These are phyloP conservation scores for Wickerhamomyces xylosicus DNA, from an alignment of 805 yeast species.

Conservation along the genomic window DNA sequence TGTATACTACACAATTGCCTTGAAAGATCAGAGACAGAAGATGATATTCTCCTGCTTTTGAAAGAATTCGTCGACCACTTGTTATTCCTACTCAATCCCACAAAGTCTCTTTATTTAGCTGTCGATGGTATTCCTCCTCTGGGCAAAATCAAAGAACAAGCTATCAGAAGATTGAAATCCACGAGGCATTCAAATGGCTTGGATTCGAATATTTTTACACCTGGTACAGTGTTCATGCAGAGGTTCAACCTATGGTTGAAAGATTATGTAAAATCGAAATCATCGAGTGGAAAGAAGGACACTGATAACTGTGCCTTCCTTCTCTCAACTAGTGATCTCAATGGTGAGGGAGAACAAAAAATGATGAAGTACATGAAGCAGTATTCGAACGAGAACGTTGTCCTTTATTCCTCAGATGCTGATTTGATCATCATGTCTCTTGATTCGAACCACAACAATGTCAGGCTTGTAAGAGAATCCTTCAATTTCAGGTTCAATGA, in stretches of 20 bases:
- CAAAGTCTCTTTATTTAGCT: constrained; percentile 76
- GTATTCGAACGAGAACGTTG: constrained; percentile 61
- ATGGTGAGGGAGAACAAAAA: constrained; percentile 97
- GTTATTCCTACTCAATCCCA: constrained; percentile 66
- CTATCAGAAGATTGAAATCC: constrained; percentile 82
- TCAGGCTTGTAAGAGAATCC: constrained; percentile 70
- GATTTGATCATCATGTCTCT: constrained; percentile 87
- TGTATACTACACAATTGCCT: constrained; percentile 86
- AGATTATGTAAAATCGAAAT: constrained; percentile 45
- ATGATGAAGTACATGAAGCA: constrained; percentile 80
- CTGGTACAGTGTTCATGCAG: constrained; percentile 92
- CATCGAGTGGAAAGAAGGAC: constrained; percentile 17
- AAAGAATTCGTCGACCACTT: constrained; percentile 81
- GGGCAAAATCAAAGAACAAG: constrained; percentile 92
- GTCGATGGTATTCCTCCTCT: constrained; percentile 97
- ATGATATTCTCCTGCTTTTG: constrained; percentile 70
- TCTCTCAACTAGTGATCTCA: constrained; percentile 81
- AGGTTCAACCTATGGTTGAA: constrained; percentile 63
- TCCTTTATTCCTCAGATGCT: constrained; percentile 82
- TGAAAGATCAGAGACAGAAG: constrained; percentile 48
- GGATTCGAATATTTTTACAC: constrained; percentile 83
- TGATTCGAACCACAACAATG: constrained; percentile 76
- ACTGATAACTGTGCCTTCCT: constrained; percentile 39
- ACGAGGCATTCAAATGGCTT: constrained; percentile 70
- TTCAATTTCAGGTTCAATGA: constrained; percentile 37